Base-by-base conservation (phyloP, 2,329 filamentous ascomycete genomes). In the Fusarium papillatum region DNA sequence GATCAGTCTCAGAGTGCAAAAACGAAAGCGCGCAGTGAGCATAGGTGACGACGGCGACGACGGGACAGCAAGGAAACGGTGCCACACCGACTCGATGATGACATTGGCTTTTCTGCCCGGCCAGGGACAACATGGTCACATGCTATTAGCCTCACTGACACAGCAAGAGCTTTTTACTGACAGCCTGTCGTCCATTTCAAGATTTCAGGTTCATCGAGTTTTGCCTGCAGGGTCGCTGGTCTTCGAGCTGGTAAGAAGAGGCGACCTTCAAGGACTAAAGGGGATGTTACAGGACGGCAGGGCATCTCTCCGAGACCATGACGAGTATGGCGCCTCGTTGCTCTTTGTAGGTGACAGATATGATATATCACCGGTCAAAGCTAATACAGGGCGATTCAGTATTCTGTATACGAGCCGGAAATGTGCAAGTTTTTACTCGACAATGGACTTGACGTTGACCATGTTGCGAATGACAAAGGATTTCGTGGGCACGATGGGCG, bases 261-360 rank as follows among this genome's bases (percentile, higher is more conserved):
- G 75, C 2, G 29, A 43, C 5, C 7, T 70, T 9, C 8, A 39
- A 13, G 50, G 68, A 10, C 41, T 74, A 2, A 31, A 55, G 19
- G n/a, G 39, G 5, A 66, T 80, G 75, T 43, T 80, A 0, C 46
- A 53, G 26, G 31, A 34, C 0, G 69, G 69, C 1, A 17, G 64
- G 5, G 78, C 77, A 1, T 78, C 75, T 7, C 59, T 73, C 1
- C 67, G 67, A 60, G 79, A 79, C 26, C 74, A 80, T 29, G 76
- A 79, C 31, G 71, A 80, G 53, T 7, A 57, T 16, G 77, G 75
- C 4, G 55, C 70, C 2, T 75, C 75, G 2, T 50, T 80, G 7
- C 65, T 80, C 0, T 66, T 70, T 57, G 78, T 79, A n/a, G 65
- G 73, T 70, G 2, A 7, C 6, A 9, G 2, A 2, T 2, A 34